phyloP scores from a whole-genome alignment of 257 asterid species.

The Linderniella brevidens region DNA sequence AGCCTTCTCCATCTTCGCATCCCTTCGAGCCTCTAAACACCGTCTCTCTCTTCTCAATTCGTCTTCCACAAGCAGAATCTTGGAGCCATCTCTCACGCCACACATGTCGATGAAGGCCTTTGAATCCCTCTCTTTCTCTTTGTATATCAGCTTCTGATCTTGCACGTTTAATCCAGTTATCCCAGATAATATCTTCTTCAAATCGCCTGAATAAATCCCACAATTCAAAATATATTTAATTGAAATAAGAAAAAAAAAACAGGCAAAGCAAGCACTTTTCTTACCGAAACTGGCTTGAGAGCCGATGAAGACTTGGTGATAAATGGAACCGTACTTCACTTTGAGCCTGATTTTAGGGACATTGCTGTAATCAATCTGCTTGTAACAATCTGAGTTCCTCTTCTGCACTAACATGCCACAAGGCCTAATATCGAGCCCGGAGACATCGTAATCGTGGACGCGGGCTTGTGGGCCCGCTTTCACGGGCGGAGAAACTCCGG shows the following conservation, averaged over 20 bases:
- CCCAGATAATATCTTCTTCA: conserved; percentile 62
- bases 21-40: conserved; percentile 27
- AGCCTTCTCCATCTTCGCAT: conserved; percentile 44
- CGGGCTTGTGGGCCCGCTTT: conserved; percentile 8
- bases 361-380: conserved; percentile 9
- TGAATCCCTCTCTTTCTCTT: conserved; percentile 67
- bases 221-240: not conserved
- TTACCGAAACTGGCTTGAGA: conserved; percentile 85
- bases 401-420: conserved; percentile 89
- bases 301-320: conserved; percentile 44
- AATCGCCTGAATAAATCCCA: conserved; percentile 33
- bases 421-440: conserved; percentile 62
- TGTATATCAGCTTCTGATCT: conserved; percentile 56
- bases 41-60: conserved; percentile 44
- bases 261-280: not conserved
- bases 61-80: conserved; percentile 47
- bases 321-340: conserved; percentile 50
- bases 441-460: conserved; percentile 17
- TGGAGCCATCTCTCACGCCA: conserved; percentile 68
- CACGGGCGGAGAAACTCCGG: conserved; percentile 25
- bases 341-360: conserved; percentile 43
- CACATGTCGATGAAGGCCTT: conserved; percentile 45
- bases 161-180: conserved; percentile 44
- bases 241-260: not conserved
- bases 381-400: conserved; percentile 50